phyloP scores from a whole-genome alignment of 108 stramenopile genomes.

The Pseudonitzschia multistriata region DNA sequence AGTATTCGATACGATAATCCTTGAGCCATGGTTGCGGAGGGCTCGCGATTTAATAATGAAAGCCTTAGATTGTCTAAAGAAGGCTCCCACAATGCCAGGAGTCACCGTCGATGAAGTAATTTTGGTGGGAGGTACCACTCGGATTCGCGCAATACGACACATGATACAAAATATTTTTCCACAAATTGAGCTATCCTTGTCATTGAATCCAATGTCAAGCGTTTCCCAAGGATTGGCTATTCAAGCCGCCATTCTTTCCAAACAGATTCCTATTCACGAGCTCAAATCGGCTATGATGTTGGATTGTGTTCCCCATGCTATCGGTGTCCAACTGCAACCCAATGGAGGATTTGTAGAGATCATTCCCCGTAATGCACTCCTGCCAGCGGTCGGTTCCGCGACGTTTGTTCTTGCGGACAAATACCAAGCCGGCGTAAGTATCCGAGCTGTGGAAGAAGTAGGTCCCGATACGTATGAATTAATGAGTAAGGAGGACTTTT shows the following conservation, averaged over 20 bases:
- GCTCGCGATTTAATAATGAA: constrained; percentile 26
- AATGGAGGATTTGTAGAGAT: constrained; percentile 53
- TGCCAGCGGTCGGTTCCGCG: constrained; percentile 64
- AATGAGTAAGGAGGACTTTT: constrained; percentile 58
- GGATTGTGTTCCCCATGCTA: constrained; percentile 78
- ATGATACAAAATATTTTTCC: constrained; percentile 69
- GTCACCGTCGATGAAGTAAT: constrained; percentile 68
- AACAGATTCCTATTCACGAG: constrained; percentile 56
- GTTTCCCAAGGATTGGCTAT: constrained; percentile 82
- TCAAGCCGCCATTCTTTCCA: constrained; percentile 71
- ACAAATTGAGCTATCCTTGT: constrained; percentile 55
- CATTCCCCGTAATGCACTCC: constrained; percentile 51
- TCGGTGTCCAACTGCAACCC: constrained; percentile 52
- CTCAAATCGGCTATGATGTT: constrained; percentile 78
- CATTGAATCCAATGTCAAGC: constrained; percentile 69
- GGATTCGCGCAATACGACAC: constrained; percentile 58
- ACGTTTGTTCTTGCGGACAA: constrained; percentile 57
- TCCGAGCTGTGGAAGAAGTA: constrained; percentile 70
- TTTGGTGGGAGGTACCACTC: constrained; percentile 77
- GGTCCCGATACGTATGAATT: constrained; percentile 43
- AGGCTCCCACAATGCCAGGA: neutral
- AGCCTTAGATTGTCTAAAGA: constrained; percentile 27
- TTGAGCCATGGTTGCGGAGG: constrained; percentile 30
- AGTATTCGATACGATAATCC: constrained; percentile 13
- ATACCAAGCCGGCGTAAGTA: constrained; percentile 65